These are phyloP conservation scores for Intubia oerlemansii DNA, from an alignment of 2,329 filamentous ascomycete species.

Conservation along the genomic window DNA sequence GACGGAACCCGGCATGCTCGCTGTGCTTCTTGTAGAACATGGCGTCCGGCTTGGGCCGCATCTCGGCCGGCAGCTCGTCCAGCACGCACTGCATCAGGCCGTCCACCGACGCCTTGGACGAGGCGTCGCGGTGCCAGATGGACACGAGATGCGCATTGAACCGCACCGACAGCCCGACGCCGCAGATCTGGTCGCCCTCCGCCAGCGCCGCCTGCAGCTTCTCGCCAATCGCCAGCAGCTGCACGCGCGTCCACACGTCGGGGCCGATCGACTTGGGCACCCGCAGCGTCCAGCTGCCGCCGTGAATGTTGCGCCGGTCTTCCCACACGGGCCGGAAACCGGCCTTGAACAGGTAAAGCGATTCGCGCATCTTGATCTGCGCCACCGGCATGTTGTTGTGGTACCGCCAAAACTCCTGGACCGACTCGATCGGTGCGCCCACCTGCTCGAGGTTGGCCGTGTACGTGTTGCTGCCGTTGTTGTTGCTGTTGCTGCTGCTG, in stretches of 20 bases:
- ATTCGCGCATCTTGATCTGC: constrained; percentile 56
- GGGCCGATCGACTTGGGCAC: constrained; percentile 54
- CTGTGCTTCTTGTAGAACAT: constrained; percentile 82
- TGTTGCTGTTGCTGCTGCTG: background rate
- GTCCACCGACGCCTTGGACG: constrained; percentile 59
- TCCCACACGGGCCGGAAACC: constrained; percentile 64
- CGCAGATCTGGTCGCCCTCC: constrained; percentile 64
- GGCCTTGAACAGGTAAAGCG: constrained; percentile 59
- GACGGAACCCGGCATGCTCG: constrained; percentile 67
- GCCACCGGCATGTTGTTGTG: constrained; percentile 63
- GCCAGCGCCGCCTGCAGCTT: constrained; percentile 54
- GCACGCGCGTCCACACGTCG: constrained; percentile 63
- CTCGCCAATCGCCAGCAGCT: constrained; percentile 68
- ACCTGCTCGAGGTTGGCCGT: constrained; percentile 38
- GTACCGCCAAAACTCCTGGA: constrained; percentile 72
- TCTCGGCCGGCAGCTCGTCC: constrained; percentile 37
- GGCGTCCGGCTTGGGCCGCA: constrained; percentile 47
- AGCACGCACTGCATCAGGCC: constrained; percentile 52
- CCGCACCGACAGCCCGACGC: constrained; percentile 67
- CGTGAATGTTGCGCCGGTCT: constrained; percentile 66
- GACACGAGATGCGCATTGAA: constrained; percentile 79
- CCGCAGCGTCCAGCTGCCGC: constrained; percentile 84
- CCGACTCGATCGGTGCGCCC: constrained; percentile 47
- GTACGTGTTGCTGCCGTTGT: constrained; percentile 19
- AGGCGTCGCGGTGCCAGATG: constrained; percentile 81